Conservation (phyloP, 441 rosid species). For the Brassica balearica region DNA sequence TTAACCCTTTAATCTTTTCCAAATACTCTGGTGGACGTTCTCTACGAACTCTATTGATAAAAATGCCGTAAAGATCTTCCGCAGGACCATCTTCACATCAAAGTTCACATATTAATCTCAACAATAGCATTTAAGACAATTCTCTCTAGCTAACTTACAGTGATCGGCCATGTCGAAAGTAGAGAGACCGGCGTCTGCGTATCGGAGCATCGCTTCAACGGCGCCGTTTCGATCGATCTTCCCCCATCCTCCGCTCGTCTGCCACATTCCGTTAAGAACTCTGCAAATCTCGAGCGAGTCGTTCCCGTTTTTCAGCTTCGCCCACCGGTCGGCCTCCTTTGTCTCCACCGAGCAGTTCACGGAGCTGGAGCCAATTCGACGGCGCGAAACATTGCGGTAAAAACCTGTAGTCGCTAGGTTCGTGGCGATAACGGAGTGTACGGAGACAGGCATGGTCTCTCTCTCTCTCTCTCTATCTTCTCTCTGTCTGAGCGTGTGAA, state of each 20-base stretch:
- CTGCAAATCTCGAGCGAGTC: conserved; percentile 83
- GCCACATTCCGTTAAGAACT: conserved; percentile 95
- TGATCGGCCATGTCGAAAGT: conserved; percentile 99
- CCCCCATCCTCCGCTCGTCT: conserved; percentile 95
- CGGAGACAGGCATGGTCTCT: conserved; percentile 49
- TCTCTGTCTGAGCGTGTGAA: background rate
- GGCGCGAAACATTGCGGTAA: conserved; percentile 36
- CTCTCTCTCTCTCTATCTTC: conserved; percentile 21
- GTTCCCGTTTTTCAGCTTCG: conserved; percentile 66
- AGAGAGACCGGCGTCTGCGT: conserved; percentile 84
- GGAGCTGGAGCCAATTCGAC: conserved; percentile 34
- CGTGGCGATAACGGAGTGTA: conserved; percentile 39
- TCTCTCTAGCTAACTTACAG: conserved; percentile 50
- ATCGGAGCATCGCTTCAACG: conserved; percentile 82
- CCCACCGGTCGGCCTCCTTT: conserved; percentile 49
- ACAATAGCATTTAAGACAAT: background rate
- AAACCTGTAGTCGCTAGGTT: conserved; percentile 20
- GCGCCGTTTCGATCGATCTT: conserved; percentile 79
- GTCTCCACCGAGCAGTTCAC: conserved; percentile 56
- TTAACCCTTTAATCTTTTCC: conserved; percentile 76
- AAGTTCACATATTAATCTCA: background rate
- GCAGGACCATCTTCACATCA: conserved; percentile 79
- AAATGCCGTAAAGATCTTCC: conserved; percentile 94
- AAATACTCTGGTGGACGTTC: conserved; percentile 79
- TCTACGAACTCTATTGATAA: conserved; percentile 77